A percentile compares a stretch with the other conserved stretches of the same genome.
Evolutionary conservation across 139 green algal genomes (phyloP).

Genomic region (Chlamydomonas sp.): DNA sequence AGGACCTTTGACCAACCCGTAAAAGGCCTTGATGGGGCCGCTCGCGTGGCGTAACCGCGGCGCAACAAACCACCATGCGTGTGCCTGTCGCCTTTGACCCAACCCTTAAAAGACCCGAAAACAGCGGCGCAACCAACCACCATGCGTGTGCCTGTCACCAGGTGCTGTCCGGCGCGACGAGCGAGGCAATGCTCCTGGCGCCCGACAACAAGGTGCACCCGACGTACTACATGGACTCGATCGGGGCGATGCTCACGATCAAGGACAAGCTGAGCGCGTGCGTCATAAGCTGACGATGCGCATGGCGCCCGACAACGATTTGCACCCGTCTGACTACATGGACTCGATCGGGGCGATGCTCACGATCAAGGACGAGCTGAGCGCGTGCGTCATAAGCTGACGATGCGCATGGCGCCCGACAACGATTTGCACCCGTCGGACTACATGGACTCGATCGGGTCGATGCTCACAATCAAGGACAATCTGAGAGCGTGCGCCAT

Average conservation of each 20-base stretch:
- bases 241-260: slow-evolving; percentile 21
- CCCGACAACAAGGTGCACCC: slow-evolving; percentile 29
- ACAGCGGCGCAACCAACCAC: too few relatives aligned
- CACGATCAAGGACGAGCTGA: slow-evolving; percentile 21
- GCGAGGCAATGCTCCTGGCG: slow-evolving; percentile 18
- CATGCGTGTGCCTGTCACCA: neutral
- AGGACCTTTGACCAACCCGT: too few relatives aligned
- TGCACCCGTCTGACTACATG: slow-evolving; percentile 20
- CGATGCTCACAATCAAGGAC: slow-evolving; percentile 22
- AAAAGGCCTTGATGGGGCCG: too few relatives aligned
- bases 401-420: slow-evolving; percentile 6
- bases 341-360: slow-evolving; percentile 18
- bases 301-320: slow-evolving; percentile 23
- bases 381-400: slow-evolving; percentile 8
- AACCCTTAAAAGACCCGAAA: too few relatives aligned
- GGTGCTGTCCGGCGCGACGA: slow-evolving; percentile 18
- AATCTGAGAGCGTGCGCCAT: slow-evolving; percentile 14
- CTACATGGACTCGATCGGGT: slow-evolving; percentile 14
- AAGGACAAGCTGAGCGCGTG: slow-evolving; percentile 19
- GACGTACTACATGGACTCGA: slow-evolving; percentile 11
- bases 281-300: slow-evolving; percentile 3
- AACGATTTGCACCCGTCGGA: slow-evolving; percentile 26
- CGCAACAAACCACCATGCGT: too few relatives aligned
- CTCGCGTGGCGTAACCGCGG: too few relatives aligned
- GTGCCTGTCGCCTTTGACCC: too few relatives aligned